Percentiles rank a stretch among this genome's conserved stretches.
Conservation (phyloP, 441 rosid genomes). For the Pelargonium australe region DNA sequence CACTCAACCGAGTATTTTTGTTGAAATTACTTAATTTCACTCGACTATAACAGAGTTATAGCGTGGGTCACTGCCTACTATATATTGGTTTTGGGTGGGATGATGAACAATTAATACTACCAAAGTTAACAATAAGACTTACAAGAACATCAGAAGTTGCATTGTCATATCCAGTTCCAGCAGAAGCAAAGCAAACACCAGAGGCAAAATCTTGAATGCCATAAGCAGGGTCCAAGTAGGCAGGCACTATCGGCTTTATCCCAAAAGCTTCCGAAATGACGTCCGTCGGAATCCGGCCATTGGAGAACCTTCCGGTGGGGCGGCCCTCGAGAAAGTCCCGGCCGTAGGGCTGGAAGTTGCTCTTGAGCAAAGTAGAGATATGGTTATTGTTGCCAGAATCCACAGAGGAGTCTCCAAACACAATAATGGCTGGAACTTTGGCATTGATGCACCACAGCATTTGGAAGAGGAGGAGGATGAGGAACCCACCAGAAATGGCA, state of each 20-base stretch:
- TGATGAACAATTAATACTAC: neutral
- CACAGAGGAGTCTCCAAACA: slow-evolving; percentile 54
- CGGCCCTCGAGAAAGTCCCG: slow-evolving; percentile 37
- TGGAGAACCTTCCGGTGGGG: slow-evolving; percentile 54
- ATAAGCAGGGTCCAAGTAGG: slow-evolving; percentile 45
- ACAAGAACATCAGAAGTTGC: slow-evolving; percentile 47
- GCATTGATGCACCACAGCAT: slow-evolving; percentile 16
- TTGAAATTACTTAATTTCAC: too few relatives aligned
- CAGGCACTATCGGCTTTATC: slow-evolving; percentile 45
- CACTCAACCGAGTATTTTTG: neutral
- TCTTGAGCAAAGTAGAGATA: slow-evolving; percentile 44
- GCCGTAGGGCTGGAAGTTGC: slow-evolving; percentile 55
- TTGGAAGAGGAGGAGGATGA: neutral
- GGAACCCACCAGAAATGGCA: neutral
- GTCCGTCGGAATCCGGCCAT: slow-evolving; percentile 46
- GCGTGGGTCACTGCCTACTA: neutral
- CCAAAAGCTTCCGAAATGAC: slow-evolving; percentile 53
- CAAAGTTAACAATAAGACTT: slow-evolving; percentile 23
- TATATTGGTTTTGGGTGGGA: too few relatives aligned
- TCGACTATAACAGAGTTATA: too few relatives aligned
- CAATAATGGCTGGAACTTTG: slow-evolving; percentile 43
- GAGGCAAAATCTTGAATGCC: slow-evolving; percentile 44
- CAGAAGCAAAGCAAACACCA: slow-evolving; percentile 61
- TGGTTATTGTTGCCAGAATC: slow-evolving; percentile 63
- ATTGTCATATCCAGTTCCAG: slow-evolving; percentile 61